These are phyloP conservation scores for Mortierella sp. DNA, from an alignment of 371 early-diverging fungal genomes.

Conservation along the genomic window DNA sequence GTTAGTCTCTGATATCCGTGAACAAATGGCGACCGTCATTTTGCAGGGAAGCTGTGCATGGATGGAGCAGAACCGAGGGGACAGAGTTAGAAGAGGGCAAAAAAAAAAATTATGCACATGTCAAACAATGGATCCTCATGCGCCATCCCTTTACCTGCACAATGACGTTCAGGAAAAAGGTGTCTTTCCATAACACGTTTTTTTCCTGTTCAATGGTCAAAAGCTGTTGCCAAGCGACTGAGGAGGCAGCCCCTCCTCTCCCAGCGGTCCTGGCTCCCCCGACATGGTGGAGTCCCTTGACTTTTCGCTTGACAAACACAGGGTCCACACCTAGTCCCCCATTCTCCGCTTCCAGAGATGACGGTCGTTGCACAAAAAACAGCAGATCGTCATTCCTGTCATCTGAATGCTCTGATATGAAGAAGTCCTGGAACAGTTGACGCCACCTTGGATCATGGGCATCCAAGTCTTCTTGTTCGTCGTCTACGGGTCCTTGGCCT, in stretches of 20 bases:
- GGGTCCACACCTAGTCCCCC: constrained; percentile 60
- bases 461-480: constrained; percentile 35
- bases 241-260: background rate
- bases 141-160: constrained; percentile 62
- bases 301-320: constrained; percentile 77
- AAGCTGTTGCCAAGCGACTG: constrained; percentile 21
- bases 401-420: constrained; percentile 65
- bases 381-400: constrained; percentile 77
- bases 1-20: constrained; percentile 53
- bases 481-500: background rate
- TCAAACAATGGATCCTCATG: too few species aligned
- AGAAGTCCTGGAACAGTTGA: constrained; percentile 71
- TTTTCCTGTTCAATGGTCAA: constrained; percentile 66
- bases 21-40: constrained; percentile 82
- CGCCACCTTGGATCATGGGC: constrained; percentile 61
- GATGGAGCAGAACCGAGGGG: too few species aligned
- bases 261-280: too few species aligned
- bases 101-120: too few species aligned
- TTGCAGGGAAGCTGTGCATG: constrained; percentile 83
- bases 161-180: constrained; percentile 85
- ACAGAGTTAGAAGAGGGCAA: too few species aligned
- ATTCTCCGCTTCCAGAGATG: constrained; percentile 46
- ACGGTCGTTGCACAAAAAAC: constrained; percentile 72
- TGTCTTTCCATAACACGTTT: constrained; percentile 85
- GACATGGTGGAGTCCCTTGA: constrained; percentile 13